Base-by-base conservation (phyloP, 805 yeast genomes). In the Lachancea thermotolerans region DNA sequence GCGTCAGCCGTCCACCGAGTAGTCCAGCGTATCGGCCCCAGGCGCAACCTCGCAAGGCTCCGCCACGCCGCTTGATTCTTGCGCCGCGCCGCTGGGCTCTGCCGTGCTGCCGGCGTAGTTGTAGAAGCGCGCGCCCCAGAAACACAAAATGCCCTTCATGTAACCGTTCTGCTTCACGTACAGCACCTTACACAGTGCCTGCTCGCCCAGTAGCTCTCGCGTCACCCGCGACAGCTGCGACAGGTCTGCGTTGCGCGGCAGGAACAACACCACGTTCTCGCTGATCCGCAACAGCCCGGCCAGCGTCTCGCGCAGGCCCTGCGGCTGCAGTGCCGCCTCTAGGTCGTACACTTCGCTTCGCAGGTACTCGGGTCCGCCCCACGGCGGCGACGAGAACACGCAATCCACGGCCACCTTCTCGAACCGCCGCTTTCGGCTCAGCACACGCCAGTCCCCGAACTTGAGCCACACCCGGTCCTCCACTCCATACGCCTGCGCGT, bases 331-430 rank as follows among this genome's bases (percentile, higher is more conserved):
- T 42, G 66, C 59, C 9, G 59, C 48, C 33, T 65, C 63, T 17
- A 82, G 59, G 51, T 81, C 80, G 60, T 74, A 82, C 2, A 52
- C 49, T 0, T 60, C 59, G n/a, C 62, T 51, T 18, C 61, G 54
- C 40, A 66, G 64, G 60, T 85, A 86, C 2, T 64, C 58, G 0
- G 87, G 84, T 0, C 95, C 95, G 30, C 93, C 95, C 95, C 95
- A 86, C 0, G 95, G 95, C 1, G 95, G 95, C 1, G 91, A 82
- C n/a, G 79, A 73, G 64, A 83, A 85, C 9, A 78, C 70, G 41
- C 81, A 68, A 47, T 61, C 60, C 38, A 49, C 38, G 10, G 43
- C 38, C 4, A 60, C 46, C 9, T 54, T 50, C 9, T 49, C 43
- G 27, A 58, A 51, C 21, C 49, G 50, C 1, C 48, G 47, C 30